A percentile compares a stretch with the other conserved stretches of the same genome.
phyloP scores from a whole-genome alignment of 306 rosid species.

The Castanea crenata region DNA sequence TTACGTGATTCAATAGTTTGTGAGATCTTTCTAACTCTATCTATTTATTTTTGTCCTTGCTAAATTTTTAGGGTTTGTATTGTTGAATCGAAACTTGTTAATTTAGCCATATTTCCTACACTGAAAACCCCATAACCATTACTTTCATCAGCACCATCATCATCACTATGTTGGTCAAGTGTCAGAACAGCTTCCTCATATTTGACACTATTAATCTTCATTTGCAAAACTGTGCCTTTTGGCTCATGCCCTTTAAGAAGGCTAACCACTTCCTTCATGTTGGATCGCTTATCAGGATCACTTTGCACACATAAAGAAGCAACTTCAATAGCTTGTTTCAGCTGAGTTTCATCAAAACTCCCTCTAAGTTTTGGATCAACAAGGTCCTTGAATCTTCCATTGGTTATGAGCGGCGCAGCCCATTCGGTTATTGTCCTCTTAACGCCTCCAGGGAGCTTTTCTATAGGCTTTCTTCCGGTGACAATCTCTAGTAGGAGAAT shows the following conservation, averaged over 20 bases:
- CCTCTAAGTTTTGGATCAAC: slow-evolving; percentile 74
- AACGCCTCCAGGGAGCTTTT: slow-evolving; percentile 69
- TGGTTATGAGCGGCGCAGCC: slow-evolving; percentile 64
- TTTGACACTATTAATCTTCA: slow-evolving; percentile 49
- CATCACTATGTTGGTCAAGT: slow-evolving; percentile 47
- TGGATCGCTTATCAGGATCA: slow-evolving; percentile 64
- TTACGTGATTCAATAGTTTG: too few relatives aligned
- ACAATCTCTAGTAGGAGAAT: slow-evolving; percentile 73
- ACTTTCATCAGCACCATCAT: slow-evolving; percentile 32
- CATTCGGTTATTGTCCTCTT: slow-evolving; percentile 76
- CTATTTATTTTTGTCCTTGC: too few relatives aligned
- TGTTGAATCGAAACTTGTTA: too few relatives aligned
- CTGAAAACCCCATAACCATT: slow-evolving; percentile 75
- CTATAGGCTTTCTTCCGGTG: slow-evolving; percentile 81
- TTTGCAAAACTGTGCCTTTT: slow-evolving; percentile 24
- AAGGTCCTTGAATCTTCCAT: slow-evolving; percentile 51
- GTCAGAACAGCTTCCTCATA: slow-evolving; percentile 45
- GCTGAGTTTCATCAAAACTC: slow-evolving; percentile 55
- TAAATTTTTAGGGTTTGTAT: too few relatives aligned
- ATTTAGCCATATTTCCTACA: slow-evolving; percentile 9
- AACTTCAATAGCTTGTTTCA: slow-evolving; percentile 53
- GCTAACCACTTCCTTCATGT: slow-evolving; percentile 66
- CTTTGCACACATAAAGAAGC: slow-evolving; percentile 68
- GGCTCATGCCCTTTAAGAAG: slow-evolving; percentile 55
- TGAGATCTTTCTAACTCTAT: too few relatives aligned